A percentile compares a stretch with the other conserved stretches of the same genome.
These are phyloP conservation scores for Elsinoe perseae DNA, from an alignment of 2,329 filamentous ascomycete species.

Conservation along the genomic window DNA sequence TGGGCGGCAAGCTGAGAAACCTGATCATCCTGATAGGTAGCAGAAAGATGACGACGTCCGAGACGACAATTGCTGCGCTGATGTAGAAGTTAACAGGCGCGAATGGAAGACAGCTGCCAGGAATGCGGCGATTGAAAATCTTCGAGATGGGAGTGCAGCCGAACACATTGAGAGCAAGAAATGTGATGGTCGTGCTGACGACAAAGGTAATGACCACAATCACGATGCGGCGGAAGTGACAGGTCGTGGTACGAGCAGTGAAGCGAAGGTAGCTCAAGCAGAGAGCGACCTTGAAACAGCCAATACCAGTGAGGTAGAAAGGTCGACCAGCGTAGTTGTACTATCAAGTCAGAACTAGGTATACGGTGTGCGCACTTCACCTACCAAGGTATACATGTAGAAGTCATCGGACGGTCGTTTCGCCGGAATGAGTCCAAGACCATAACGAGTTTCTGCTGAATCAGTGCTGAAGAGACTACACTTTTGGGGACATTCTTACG, in stretches of 20 bases:
- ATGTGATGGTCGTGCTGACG: slow-evolving; percentile 5
- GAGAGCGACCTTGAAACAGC: slow-evolving; percentile 13
- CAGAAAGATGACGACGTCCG: slow-evolving; percentile 5
- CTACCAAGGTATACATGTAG: slow-evolving; percentile 6
- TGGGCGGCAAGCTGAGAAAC: background rate
- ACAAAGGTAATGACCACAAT: slow-evolving; percentile 4
- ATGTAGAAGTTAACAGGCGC: slow-evolving; percentile 13
- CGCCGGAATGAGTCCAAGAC: background rate
- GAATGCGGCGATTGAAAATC: background rate
- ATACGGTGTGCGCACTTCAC: background rate
- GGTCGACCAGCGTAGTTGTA: slow-evolving; percentile 14
- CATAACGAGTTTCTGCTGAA: slow-evolving; percentile 2
- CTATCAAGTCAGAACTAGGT: background rate
- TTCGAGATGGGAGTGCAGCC: slow-evolving; percentile 9
- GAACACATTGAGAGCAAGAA: slow-evolving; percentile 9
- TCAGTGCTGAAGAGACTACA: background rate
- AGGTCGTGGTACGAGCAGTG: background rate
- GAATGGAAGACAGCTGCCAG: slow-evolving; percentile 7
- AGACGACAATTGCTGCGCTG: slow-evolving; percentile 4
- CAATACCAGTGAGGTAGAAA: slow-evolving; percentile 13
- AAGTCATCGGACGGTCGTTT: background rate
- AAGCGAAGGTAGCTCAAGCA: slow-evolving; percentile 11
- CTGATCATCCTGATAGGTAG: slow-evolving; percentile 9
- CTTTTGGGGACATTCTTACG: background rate
- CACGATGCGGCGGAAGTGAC: background rate